Evolutionary conservation across 208 protist genomes (phyloP).

Genomic region (Trypanosoma cruzi): DNA sequence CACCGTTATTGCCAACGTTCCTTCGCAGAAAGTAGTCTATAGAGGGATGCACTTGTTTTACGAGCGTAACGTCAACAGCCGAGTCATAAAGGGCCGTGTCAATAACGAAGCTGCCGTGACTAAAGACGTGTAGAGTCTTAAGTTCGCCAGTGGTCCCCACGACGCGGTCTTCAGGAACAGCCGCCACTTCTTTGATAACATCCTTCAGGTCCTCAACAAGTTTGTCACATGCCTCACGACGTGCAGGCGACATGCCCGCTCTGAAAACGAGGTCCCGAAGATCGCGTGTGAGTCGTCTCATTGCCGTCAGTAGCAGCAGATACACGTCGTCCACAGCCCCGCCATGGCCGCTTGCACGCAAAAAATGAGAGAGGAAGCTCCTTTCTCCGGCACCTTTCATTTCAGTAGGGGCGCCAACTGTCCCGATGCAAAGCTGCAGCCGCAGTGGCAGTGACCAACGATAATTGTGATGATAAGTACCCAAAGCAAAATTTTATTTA

Average conservation of each 20-base stretch:
- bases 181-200: constrained; percentile 8
- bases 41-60: background rate
- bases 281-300: constrained; percentile 14
- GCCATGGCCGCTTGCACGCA: constrained; percentile 14
- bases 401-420: background rate
- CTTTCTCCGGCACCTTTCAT: background rate
- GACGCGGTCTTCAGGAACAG: background rate
- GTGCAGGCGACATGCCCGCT: background rate
- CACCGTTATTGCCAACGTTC: background rate
- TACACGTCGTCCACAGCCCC: background rate
- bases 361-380: constrained; percentile 17
- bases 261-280: background rate
- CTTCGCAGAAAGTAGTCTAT: constrained; percentile 17
- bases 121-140: constrained; percentile 1
- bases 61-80: constrained; percentile 16
- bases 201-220: background rate
- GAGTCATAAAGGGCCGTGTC: constrained; percentile 20
- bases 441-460: no score
- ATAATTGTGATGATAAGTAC: no score
- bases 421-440: no score
- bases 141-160: background rate
- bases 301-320: constrained; percentile 19
- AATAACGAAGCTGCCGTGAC: constrained; percentile 5
- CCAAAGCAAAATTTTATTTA: background rate
- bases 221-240: background rate